phyloP scores from a whole-genome alignment of 495 filamentous ascomycete species.

The Rusavskia elegans region DNA sequence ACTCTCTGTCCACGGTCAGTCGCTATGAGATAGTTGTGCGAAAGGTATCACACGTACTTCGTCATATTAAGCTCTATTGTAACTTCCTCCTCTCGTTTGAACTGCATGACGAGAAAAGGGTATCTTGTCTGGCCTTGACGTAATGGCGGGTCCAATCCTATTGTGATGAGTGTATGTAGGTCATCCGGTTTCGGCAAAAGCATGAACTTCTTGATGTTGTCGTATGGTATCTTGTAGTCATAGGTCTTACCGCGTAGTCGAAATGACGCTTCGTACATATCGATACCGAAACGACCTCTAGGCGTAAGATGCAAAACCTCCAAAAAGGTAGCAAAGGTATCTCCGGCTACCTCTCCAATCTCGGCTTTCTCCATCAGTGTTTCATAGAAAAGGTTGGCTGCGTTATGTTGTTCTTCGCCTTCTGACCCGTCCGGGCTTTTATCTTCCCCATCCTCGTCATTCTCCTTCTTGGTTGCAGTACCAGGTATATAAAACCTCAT shows the following conservation, averaged over 20 bases:
- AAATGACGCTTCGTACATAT: slow-evolving; percentile 98
- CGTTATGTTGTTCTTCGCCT: slow-evolving; percentile 66
- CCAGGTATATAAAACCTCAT: slow-evolving; percentile 99
- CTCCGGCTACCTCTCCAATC: slow-evolving; percentile 95
- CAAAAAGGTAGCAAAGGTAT: slow-evolving; percentile 92
- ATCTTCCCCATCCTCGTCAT: slow-evolving; percentile 52
- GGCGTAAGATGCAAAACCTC: slow-evolving; percentile 96
- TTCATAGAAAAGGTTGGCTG: slow-evolving; percentile 90
- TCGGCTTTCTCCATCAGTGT: slow-evolving; percentile 97
- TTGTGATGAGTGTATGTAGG: slow-evolving; percentile 80
- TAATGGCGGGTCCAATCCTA: slow-evolving; percentile 89
- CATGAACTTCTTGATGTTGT: slow-evolving; percentile 97
- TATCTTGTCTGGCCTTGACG: slow-evolving; percentile 97
- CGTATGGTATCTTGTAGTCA: slow-evolving; percentile 99
- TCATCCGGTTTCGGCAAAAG: slow-evolving; percentile 95
- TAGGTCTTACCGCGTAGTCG: slow-evolving; percentile 96
- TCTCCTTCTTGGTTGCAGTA: slow-evolving; percentile 70
- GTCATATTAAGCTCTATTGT: slow-evolving; percentile 94
- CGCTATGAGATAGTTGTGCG: neutral
- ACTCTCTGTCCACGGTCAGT: slow-evolving; percentile 26
- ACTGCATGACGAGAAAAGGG: slow-evolving; percentile 98
- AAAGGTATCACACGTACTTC: slow-evolving; percentile 35
- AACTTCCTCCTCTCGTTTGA: slow-evolving; percentile 95
- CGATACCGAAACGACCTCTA: slow-evolving; percentile 98
- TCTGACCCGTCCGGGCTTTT: slow-evolving; percentile 51